phyloP scores from a whole-genome alignment of 805 yeast genomes.

The Candida ascalaphidarum region DNA sequence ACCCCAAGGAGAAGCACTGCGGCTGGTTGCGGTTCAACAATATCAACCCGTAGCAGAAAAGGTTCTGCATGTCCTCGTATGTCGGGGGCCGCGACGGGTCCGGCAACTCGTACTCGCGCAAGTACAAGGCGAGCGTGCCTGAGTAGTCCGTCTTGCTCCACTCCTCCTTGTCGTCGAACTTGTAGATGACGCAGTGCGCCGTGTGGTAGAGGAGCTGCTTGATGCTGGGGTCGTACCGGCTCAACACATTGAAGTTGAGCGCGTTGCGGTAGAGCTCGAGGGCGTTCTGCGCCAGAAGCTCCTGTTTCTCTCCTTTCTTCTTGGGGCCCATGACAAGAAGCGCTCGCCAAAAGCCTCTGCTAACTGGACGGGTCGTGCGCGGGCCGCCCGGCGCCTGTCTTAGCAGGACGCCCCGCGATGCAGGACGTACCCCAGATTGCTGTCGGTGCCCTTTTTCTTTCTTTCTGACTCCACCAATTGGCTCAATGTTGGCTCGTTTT shows the following conservation, averaged over 20 bases:
- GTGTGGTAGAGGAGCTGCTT: conserved; percentile 61
- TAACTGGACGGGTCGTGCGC: too few relatives aligned
- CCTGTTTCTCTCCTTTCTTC: conserved; percentile 21
- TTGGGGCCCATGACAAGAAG: conserved; percentile 14
- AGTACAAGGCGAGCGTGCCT: conserved; percentile 62
- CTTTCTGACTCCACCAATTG: neutral
- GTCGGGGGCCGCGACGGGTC: conserved; percentile 3
- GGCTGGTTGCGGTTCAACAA: conserved; percentile 62
- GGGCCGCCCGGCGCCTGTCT: too few relatives aligned
- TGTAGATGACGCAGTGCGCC: conserved; percentile 65
- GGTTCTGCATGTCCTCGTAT: conserved; percentile 24
- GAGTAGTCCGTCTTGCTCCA: conserved; percentile 67
- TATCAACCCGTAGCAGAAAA: conserved; percentile 60
- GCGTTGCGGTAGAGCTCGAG: conserved; percentile 60
- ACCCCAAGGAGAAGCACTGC: conserved; percentile 64
- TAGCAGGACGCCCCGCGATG: too few relatives aligned
- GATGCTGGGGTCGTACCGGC: conserved; percentile 66
- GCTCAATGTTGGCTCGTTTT: too few relatives aligned
- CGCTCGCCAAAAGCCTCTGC: too few relatives aligned
- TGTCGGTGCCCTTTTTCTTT: too few relatives aligned
- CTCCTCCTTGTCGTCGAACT: conserved; percentile 49
- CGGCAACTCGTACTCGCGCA: conserved; percentile 36
- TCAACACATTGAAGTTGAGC: conserved; percentile 66
- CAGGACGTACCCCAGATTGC: too few relatives aligned
- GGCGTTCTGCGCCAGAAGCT: conserved; percentile 35